These are phyloP conservation scores for Fusarium sororula DNA, from an alignment of 2,329 filamentous ascomycete species.

Conservation along the genomic window DNA sequence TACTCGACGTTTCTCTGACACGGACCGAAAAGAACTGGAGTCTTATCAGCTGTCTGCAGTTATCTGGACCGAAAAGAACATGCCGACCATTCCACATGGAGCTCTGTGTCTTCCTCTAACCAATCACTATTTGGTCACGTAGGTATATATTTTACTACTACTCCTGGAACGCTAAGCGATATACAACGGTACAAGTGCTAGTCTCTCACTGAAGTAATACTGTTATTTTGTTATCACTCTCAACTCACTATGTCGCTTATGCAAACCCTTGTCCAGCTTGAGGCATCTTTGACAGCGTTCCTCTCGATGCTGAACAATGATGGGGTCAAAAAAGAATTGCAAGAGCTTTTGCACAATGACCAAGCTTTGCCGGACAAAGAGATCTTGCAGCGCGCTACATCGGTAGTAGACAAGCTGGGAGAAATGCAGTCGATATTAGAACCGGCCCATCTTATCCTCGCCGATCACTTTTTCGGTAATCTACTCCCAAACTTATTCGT, in stretches of 20 bases:
- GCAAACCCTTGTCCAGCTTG: background rate
- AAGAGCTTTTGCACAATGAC: background rate
- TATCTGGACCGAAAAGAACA: background rate
- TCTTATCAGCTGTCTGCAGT: too few relatives aligned
- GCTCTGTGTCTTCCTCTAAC: background rate
- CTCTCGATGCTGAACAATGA: background rate
- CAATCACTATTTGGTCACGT: background rate
- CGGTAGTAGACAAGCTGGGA: background rate
- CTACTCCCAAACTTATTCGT: fast-evolving
- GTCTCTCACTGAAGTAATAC: background rate
- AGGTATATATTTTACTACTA: background rate
- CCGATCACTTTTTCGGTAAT: background rate
- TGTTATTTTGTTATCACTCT: background rate
- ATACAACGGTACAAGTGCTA: background rate
- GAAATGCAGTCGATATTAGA: background rate
- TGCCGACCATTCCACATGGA: background rate
- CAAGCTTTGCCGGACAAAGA: background rate
- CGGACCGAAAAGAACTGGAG: background rate
- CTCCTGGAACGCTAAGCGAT: background rate
- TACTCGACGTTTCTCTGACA: background rate
- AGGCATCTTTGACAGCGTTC: background rate
- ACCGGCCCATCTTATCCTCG: background rate
- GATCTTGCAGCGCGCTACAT: background rate
- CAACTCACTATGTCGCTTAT: background rate
- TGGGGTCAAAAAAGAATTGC: background rate